phyloP scores from a whole-genome alignment of 2,329 filamentous ascomycete species.

The Cladosporium sp. region DNA sequence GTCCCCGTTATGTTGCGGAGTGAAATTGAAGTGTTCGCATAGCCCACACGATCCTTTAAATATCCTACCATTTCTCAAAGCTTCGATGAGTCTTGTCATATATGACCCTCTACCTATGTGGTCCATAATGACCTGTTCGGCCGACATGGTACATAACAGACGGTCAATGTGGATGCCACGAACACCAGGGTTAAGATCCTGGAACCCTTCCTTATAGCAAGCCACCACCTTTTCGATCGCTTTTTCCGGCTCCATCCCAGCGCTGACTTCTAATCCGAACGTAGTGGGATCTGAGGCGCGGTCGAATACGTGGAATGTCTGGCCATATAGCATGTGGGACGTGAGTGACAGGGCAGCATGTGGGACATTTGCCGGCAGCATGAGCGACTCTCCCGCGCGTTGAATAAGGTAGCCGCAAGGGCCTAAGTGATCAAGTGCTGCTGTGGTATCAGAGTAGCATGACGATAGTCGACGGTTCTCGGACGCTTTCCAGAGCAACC shows the following conservation, averaged over 20 bases:
- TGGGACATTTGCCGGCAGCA: neutral
- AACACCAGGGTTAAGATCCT: neutral
- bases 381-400: neutral
- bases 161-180: neutral
- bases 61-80: neutral
- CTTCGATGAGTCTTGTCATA: neutral
- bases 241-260: neutral
- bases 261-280: neutral
- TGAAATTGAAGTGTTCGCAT: neutral
- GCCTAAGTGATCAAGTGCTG: neutral
- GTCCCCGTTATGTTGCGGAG: neutral
- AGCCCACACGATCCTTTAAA: neutral
- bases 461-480: neutral
- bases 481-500: neutral
- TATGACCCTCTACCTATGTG: neutral
- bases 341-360: neutral
- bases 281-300: neutral
- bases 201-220: neutral
- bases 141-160: neutral
- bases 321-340: neutral
- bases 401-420: neutral
- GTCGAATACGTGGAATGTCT: neutral
- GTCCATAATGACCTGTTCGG: neutral
- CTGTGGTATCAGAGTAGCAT: neutral
- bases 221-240: neutral